These are phyloP conservation scores for Taphrina confusa DNA, from an alignment of 1,139 yeast species.

Conservation along the genomic window DNA sequence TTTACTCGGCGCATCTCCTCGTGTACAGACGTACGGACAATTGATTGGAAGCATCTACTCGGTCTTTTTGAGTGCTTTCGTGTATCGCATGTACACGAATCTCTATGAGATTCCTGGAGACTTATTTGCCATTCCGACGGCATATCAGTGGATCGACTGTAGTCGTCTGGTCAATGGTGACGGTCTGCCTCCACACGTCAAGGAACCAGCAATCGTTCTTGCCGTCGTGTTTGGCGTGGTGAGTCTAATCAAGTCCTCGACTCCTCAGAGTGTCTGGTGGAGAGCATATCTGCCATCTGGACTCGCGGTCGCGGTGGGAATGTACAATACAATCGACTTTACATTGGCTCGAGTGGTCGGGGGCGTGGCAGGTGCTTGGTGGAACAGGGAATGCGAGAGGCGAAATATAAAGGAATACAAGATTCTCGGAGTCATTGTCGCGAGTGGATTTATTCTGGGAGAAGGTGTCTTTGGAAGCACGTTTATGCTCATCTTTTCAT, in stretches of 20 bases:
- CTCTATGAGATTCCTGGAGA: constrained; percentile 83
- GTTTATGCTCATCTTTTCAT: constrained; percentile 20
- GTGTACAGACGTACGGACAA: constrained; percentile 89
- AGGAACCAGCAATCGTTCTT: constrained; percentile 62
- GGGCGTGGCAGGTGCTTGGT: constrained; percentile 68
- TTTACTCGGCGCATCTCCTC: constrained; percentile 85
- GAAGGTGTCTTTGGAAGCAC: constrained; percentile 28
- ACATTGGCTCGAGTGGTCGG: constrained; percentile 91
- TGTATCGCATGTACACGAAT: constrained; percentile 76
- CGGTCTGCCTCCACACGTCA: constrained; percentile 80
- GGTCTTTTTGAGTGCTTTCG: constrained; percentile 70
- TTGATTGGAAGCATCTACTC: constrained; percentile 84
- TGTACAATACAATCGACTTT: constrained; percentile 89
- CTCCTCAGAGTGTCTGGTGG: constrained; percentile 43
- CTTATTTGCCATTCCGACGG: constrained; percentile 86
- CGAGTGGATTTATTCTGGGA: constrained; percentile 30
- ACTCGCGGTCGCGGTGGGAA: constrained; percentile 95
- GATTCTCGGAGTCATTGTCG: constrained; percentile 22
- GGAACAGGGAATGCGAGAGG: constrained; percentile 47
- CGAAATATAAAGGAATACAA: constrained; percentile 36
- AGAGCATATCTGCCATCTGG: constrained; percentile 79
- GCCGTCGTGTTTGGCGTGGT: constrained; percentile 70
- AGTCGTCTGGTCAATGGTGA: constrained; percentile 88
- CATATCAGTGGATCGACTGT: constrained; percentile 95
- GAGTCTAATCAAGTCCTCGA: constrained; percentile 53